Evolutionary conservation across 1,139 yeast species (phyloP).

Genomic region (Geotrichum citri-aurantii): DNA sequence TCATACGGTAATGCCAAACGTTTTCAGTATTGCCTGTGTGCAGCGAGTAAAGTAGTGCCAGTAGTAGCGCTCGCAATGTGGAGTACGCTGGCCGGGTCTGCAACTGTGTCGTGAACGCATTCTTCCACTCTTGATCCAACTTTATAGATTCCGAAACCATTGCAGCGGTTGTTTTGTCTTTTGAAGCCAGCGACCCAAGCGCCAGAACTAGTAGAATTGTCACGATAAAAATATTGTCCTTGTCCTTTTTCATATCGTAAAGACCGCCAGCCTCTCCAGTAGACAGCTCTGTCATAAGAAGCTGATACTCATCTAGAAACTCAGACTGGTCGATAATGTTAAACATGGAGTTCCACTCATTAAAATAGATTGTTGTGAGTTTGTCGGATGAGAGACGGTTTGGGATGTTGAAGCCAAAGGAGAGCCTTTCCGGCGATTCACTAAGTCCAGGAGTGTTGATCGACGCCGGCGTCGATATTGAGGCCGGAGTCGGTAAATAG

Average conservation of each 20-base stretch:
- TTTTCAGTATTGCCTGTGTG: conserved; percentile 69
- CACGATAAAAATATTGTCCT: conserved; percentile 37
- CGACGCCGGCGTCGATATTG: conserved; percentile 2
- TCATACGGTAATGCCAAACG: conserved; percentile 68
- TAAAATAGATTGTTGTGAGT: conserved; percentile 49
- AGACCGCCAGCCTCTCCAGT: conserved; percentile 1
- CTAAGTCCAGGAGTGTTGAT: neutral
- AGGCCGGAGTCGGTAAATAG: conserved; percentile 12
- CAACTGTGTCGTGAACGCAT: conserved; percentile 46
- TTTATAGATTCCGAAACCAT: conserved; percentile 31
- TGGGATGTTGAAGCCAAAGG: conserved; percentile 22
- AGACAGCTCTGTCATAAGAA: conserved; percentile 32
- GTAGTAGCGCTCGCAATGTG: conserved; percentile 60
- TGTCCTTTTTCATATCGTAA: conserved; percentile 17
- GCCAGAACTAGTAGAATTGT: conserved; percentile 45
- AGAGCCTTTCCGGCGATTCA: neutral
- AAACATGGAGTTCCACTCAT: conserved; percentile 69
- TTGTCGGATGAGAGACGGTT: conserved; percentile 32
- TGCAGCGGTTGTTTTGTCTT: conserved; percentile 12
- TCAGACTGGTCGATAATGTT: conserved; percentile 64
- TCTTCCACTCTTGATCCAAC: conserved; percentile 33
- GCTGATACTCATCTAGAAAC: conserved; percentile 54
- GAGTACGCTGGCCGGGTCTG: conserved; percentile 58
- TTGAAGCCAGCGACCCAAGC: conserved; percentile 27
- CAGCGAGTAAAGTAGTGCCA: conserved; percentile 65